phyloP scores from a whole-genome alignment of 2,329 filamentous ascomycete species.

The Pseudohalonectria lignicola region DNA sequence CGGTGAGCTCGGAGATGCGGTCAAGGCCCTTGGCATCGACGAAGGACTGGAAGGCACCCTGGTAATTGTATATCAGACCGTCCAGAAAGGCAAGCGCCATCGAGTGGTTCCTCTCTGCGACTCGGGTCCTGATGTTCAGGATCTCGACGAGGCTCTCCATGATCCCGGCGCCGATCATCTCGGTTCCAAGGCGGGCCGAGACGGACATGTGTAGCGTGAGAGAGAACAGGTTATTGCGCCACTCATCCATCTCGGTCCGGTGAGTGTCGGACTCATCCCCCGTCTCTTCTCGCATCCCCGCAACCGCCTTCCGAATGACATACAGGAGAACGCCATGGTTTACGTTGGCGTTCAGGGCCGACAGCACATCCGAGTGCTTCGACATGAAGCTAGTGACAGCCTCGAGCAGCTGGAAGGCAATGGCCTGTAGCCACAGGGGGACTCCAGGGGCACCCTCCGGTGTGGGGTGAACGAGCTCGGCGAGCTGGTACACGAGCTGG shows the following conservation, averaged over 20 bases:
- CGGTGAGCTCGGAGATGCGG: slow-evolving; percentile 77
- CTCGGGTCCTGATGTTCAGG: slow-evolving; percentile 67
- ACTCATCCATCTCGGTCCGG: slow-evolving; percentile 66
- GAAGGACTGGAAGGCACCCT: slow-evolving; percentile 74
- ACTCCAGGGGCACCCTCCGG: slow-evolving; percentile 29
- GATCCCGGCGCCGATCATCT: slow-evolving; percentile 80
- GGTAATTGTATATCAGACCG: slow-evolving; percentile 73
- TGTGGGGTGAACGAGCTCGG: slow-evolving; percentile 73
- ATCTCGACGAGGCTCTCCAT: slow-evolving; percentile 87
- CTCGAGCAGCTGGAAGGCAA: slow-evolving; percentile 72
- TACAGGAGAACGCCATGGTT: slow-evolving; percentile 95
- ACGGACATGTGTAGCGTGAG: slow-evolving; percentile 72
- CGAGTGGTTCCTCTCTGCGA: slow-evolving; percentile 74
- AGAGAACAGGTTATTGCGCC: slow-evolving; percentile 84
- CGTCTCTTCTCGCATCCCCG: slow-evolving; percentile 49
- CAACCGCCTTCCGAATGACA: slow-evolving; percentile 80
- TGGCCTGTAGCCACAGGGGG: slow-evolving; percentile 68
- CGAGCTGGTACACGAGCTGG: slow-evolving; percentile 85
- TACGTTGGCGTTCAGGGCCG: slow-evolving; percentile 88
- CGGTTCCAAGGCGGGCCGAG: slow-evolving; percentile 62
- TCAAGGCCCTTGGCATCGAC: slow-evolving; percentile 78
- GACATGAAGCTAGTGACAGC: slow-evolving; percentile 70
- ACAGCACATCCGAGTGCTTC: slow-evolving; percentile 71
- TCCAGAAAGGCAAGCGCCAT: slow-evolving; percentile 83
- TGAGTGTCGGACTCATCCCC: slow-evolving; percentile 44